Evolutionary conservation across 2,329 filamentous ascomycete genomes (phyloP), one percentile per base, ranked within the genome.

Genomic region (Orbilia oligospora): DNA sequence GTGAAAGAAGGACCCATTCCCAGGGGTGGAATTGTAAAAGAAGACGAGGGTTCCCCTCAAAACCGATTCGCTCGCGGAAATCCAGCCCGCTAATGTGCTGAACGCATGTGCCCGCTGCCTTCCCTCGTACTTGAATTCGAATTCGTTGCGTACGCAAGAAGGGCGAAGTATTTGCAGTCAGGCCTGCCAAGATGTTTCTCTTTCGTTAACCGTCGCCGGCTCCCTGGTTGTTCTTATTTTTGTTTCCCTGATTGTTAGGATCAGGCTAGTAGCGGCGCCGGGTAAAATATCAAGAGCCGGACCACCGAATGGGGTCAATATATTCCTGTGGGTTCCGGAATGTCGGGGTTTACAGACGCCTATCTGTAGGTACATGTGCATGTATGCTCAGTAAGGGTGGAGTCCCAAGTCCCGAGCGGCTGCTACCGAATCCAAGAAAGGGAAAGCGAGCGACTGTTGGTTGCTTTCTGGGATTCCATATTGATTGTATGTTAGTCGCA

Each of bases 101-200:
- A 46, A 10, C n/a, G 44, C 44, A 46, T 44, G 41, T 16, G 22
- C 12, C 56, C 24, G 14, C n/a, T n/a, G n/a, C n/a, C n/a, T n/a
- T n/a, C n/a, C 48, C 20, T 71, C 36, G 30, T 55, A 36, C 16
- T 65, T 46, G 68, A 33, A 61, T 12, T 65, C 56, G 68, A 33
- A 61, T 71, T 71, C 22, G 68, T 46, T 71, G 56, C 68, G 68
- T 71, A 46, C 18, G 18, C 56, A 22, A 56, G 44, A 55, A 41
- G 68, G 68, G 68, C 68, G 68, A 71, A 71, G 68, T 48, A 55
- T 65, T 65, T 48, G 36, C 33, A 33, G 38, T 33, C 66, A 30
- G 53, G 53, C 55, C 41, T 18, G 67, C 67, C 67, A 61, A 71
- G 67, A 41, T 36, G n/a, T 16, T 36, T 65, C 22, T 41, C 9